phyloP scores from a whole-genome alignment of 2,329 filamentous ascomycete genomes.

The Arthrinium phaeospermum region DNA sequence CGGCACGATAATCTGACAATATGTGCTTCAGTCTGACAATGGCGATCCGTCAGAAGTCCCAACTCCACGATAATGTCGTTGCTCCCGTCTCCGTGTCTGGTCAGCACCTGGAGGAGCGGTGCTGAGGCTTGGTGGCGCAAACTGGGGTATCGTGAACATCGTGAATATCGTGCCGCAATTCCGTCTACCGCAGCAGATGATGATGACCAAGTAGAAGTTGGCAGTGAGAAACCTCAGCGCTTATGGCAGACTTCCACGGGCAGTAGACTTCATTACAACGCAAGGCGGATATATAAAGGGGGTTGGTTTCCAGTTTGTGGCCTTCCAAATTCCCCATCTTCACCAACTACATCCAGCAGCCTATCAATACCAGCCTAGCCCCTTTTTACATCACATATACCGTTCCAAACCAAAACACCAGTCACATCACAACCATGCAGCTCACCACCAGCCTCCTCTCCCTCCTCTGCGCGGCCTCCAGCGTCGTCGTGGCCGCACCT shows the following conservation, averaged over 20 bases:
- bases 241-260: too few relatives aligned
- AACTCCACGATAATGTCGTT: background rate
- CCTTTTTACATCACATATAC: background rate
- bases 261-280: background rate
- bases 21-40: background rate
- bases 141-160: background rate
- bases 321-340: background rate
- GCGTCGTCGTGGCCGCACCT: background rate
- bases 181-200: background rate
- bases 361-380: too few relatives aligned
- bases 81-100: background rate
- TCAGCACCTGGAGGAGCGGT: background rate
- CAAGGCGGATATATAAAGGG: background rate
- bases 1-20: background rate
- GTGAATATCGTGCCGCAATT: background rate
- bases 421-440: conserved; percentile 18
- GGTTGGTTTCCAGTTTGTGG: background rate
- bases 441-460: conserved; percentile 19
- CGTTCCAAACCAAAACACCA: background rate
- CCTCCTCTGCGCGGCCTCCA: conserved; percentile 18
- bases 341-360: background rate
- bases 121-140: background rate
- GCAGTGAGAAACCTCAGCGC: background rate
- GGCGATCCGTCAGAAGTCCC: background rate
- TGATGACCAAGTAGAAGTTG: background rate